Percentiles rank a stretch among this genome's conserved stretches.
Conservation (phyloP, 2,329 filamentous ascomycete species). For the Dothideomycetidae sp. region DNA sequence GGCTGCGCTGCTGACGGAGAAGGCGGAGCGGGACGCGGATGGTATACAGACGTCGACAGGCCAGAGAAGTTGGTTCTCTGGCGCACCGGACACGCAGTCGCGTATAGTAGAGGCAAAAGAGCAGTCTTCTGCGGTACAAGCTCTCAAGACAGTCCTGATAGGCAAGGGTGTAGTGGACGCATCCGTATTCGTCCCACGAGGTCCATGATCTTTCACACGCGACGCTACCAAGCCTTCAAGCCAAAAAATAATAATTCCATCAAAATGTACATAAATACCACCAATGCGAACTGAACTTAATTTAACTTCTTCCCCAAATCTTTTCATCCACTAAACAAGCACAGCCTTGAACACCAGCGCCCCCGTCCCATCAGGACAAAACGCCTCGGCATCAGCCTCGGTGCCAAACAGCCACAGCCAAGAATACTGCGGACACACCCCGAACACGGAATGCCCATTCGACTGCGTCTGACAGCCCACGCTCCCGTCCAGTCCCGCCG, state of each 20-base stretch:
- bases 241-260: background rate
- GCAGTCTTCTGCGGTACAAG: too few species aligned
- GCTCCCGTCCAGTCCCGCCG: background rate
- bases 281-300: background rate
- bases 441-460: constrained; percentile 6
- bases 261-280: background rate
- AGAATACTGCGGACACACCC: background rate
- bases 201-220: too few species aligned
- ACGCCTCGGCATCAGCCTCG: background rate
- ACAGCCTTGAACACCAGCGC: constrained; percentile 1
- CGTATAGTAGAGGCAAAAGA: too few species aligned
- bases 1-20: constrained; percentile 48
- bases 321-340: background rate
- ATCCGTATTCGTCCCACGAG: background rate
- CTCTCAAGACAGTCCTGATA: too few species aligned
- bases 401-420: constrained; percentile 7
- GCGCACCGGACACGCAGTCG: constrained; percentile 13
- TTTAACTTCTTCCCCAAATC: too few species aligned
- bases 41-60: constrained; percentile 14
- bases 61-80: constrained; percentile 14
- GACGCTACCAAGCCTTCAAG: too few species aligned
- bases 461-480: constrained; percentile 3
- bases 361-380: constrained; percentile 3
- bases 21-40: constrained; percentile 24
- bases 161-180: background rate